Conservation (phyloP, 2,329 filamentous ascomycete species). For the Aspergillus candidus region DNA sequence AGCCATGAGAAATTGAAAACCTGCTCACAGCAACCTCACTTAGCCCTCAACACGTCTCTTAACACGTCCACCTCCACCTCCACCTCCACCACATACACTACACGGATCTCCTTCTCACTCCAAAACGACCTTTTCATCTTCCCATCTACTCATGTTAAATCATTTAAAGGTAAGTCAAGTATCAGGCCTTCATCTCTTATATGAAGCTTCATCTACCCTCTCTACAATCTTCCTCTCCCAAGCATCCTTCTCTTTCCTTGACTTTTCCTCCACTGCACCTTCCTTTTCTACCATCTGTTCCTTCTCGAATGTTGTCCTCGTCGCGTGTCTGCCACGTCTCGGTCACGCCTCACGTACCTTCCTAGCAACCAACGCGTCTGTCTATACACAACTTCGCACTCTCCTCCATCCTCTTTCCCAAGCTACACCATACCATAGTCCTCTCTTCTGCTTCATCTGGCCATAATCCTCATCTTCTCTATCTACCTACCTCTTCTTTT, state of each 20-base stretch:
- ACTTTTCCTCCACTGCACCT: not conserved
- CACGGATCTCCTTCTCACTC: too few species aligned
- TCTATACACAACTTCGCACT: not conserved
- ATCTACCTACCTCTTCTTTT: constrained; percentile 1
- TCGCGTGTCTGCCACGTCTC: too few species aligned
- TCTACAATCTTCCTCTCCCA: too few species aligned
- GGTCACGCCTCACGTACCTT: not conserved
- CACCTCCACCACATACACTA: too few species aligned
- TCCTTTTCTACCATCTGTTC: not conserved
- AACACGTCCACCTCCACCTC: too few species aligned
- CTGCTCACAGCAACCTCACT: too few species aligned
- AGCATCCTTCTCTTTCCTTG: not conserved
- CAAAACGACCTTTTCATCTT: not conserved
- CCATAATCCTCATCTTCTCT: too few species aligned
- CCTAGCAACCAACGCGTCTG: not conserved
- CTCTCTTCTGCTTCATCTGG: not conserved
- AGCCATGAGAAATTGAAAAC: too few species aligned
- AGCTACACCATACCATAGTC: not conserved
- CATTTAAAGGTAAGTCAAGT: not conserved
- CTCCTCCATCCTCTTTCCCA: not conserved
- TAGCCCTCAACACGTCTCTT: too few species aligned
- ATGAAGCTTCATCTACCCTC: too few species aligned
- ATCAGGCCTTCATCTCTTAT: too few species aligned
- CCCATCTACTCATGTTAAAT: not conserved
- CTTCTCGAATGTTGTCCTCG: too few species aligned